Conservation (phyloP, 2,329 filamentous ascomycete species). For the Colletotrichum tropicicola region DNA sequence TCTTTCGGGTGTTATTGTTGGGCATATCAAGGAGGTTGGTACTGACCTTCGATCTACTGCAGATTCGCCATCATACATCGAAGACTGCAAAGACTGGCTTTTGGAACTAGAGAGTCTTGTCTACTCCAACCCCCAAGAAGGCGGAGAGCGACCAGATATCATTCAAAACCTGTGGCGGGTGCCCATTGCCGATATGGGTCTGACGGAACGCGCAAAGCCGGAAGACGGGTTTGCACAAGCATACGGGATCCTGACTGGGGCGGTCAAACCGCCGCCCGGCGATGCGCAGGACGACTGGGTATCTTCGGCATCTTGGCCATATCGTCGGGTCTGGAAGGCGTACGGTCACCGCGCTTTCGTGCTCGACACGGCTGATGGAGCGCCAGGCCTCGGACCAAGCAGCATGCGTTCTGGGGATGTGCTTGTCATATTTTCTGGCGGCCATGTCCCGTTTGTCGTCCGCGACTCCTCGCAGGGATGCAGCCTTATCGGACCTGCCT, state of each 20-base stretch:
- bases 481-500: conserved; percentile 1
- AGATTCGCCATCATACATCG: not conserved
- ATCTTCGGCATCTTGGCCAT: conserved; percentile 5
- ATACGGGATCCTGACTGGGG: not conserved
- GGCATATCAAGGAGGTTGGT: not conserved
- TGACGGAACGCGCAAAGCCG: not conserved
- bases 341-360: not conserved
- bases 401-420: not conserved
- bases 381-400: conserved; percentile 7
- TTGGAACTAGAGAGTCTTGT: not conserved
- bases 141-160: not conserved
- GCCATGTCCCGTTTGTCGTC: conserved; percentile 4
- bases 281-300: not conserved
- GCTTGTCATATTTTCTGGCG: conserved; percentile 1
- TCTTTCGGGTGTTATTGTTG: not conserved
- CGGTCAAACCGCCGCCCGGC: not conserved
- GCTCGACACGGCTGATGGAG: not conserved
- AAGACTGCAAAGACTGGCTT: not conserved
- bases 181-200: conserved; percentile 9
- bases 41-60: not conserved
- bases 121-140: not conserved
- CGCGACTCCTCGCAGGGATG: not conserved
- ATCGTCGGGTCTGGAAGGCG: not conserved
- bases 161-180: not conserved
- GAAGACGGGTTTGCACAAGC: not conserved